Evolutionary conservation across 2,329 filamentous ascomycete genomes (phyloP).

Genomic region (Nemania bipapillata): DNA sequence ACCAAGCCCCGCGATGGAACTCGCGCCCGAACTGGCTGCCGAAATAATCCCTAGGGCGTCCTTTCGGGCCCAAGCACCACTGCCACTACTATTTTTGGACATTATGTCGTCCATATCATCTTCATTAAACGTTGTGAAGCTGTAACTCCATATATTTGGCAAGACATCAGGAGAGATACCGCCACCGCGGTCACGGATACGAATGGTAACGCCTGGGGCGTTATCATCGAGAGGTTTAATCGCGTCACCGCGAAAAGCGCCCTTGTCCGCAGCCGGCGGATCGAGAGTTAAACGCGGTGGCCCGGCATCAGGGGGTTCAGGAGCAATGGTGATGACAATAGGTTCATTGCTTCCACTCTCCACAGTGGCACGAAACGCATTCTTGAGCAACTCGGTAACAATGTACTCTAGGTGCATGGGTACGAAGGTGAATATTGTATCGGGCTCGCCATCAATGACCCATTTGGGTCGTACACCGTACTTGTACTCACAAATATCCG

Average conservation of each 20-base stretch:
- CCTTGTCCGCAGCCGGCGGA: constrained; percentile 54
- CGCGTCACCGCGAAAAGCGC: constrained; percentile 57
- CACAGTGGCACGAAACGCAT: constrained; percentile 92
- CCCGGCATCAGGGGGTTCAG: constrained; percentile 61
- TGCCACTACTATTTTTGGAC: constrained; percentile 55
- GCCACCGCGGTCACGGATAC: constrained; percentile 93
- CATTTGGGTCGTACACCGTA: constrained; percentile 88
- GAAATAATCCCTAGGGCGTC: constrained; percentile 82
- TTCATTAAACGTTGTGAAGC: constrained; percentile 92
- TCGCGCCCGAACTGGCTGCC: constrained; percentile 74
- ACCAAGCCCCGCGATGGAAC: constrained; percentile 89
- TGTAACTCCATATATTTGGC: constrained; percentile 94
- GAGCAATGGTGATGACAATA: constrained; percentile 91
- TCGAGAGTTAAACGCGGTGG: constrained; percentile 51
- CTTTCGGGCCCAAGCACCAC: constrained; percentile 60
- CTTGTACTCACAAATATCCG: constrained; percentile 94
- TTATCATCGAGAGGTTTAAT: constrained; percentile 71
- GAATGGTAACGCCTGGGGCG: constrained; percentile 88
- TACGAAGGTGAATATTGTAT: constrained; percentile 90
- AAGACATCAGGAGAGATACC: constrained; percentile 87
- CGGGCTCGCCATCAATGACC: constrained; percentile 83
- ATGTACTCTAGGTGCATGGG: constrained; percentile 98
- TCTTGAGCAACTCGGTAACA: constrained; percentile 94
- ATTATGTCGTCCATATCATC: constrained; percentile 60
- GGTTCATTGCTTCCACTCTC: constrained; percentile 85